Base-by-base conservation (phyloP, 441 rosid species). In the Adansonia grandidieri region DNA sequence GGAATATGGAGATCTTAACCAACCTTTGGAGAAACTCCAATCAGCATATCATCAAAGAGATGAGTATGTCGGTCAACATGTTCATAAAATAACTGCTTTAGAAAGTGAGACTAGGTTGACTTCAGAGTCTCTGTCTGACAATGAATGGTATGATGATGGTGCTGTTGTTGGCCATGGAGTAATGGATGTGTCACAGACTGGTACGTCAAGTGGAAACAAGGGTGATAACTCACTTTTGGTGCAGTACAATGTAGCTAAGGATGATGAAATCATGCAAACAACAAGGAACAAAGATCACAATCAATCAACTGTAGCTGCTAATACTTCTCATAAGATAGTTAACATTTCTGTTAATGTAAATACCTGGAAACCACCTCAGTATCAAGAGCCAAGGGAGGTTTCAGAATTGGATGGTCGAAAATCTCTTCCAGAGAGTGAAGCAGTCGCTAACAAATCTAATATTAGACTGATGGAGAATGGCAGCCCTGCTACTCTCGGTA, bases 61-160 rank as follows among this genome's bases (percentile, higher is more conserved):
- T 83, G 91, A 84, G n/a, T 82, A 86, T 68, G 61, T 78, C 51
- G 86, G 87, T 61, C 79, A 70, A 42, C 81, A 78, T 80, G 85
- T 48, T 61, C 80, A 80, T 76, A 83, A 86, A 73, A 78, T 66
- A 74, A 79, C 74, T 58, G 81, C 78, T 76, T 17, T 78, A 75
- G 88, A 82, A 71, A 79, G 78, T 83, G 91, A 87, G 79, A 75
- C 85, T 73, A 83, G 82, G 73, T 74, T 88, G 83, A 78, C 83
- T 60, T 78, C 84, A 77, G 89, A 82, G 72, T 78, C 74, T 73
- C 22, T 75, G 60, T 86, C 87, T 67, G 91, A 87, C 77, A 57
- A 82, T 86, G 91, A 88, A 80, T 88, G 77, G 45, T 86, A 71
- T 84, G 91, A 76, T 77, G 87, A 88, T 76, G 80, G 88, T 32